Percentiles rank a stretch among this genome's conserved stretches.
These are phyloP conservation scores for Isatis lusitanica DNA, from an alignment of 441 rosid species.

Conservation along the genomic window DNA sequence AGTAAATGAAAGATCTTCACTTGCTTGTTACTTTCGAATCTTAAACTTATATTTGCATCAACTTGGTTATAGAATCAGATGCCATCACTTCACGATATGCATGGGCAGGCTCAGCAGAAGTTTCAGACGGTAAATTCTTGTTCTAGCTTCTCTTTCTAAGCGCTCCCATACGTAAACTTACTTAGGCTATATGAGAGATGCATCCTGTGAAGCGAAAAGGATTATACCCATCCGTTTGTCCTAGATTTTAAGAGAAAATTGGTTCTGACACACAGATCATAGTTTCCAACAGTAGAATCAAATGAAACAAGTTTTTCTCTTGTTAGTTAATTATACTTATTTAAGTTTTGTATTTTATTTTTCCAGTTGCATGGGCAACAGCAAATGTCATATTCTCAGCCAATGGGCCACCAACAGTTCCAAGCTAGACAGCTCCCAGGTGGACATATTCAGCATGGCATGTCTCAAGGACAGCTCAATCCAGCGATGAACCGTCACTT, in stretches of 20 bases:
- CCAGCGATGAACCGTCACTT: slow-evolving; percentile 88
- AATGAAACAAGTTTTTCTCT: background rate
- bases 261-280: background rate
- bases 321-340: background rate
- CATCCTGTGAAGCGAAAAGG: background rate
- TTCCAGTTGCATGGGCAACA: slow-evolving; percentile 73
- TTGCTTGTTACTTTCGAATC: background rate
- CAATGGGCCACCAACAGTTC: slow-evolving; percentile 87
- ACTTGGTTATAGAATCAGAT: slow-evolving; percentile 53
- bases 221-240: background rate
- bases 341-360: background rate
- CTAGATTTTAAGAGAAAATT: too few species aligned
- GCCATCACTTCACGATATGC: slow-evolving; percentile 69
- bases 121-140: slow-evolving; percentile 59
- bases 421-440: slow-evolving; percentile 84
- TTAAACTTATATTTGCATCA: background rate
- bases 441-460: slow-evolving; percentile 77
- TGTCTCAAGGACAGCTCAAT: slow-evolving; percentile 86
- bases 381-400: slow-evolving; percentile 92
- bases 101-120: slow-evolving; percentile 77
- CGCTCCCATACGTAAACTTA: background rate
- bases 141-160: slow-evolving; percentile 1
- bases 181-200: background rate
- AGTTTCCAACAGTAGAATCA: background rate
- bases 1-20: background rate